Conservation (phyloP, 805 yeast genomes). For the Kuraishia piskuri region DNA sequence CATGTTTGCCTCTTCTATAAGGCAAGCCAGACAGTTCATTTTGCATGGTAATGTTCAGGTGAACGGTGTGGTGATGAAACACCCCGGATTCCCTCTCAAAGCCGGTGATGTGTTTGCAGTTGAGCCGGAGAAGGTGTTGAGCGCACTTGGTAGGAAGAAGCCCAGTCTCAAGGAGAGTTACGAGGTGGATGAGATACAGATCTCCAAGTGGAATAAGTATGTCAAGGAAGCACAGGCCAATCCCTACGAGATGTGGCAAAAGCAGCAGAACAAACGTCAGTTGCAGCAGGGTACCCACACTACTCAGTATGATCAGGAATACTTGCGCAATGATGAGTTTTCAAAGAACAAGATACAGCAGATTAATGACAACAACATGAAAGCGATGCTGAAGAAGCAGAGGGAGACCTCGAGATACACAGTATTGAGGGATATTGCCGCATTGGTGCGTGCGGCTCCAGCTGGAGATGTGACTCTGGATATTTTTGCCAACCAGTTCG, state of each 20-base stretch:
- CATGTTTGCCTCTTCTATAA: conserved; percentile 84
- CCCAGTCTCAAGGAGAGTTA: conserved; percentile 67
- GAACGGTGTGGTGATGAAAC: conserved; percentile 70
- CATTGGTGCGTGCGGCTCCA: conserved; percentile 13
- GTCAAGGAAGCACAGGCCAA: conserved; percentile 48
- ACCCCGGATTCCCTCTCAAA: conserved; percentile 68
- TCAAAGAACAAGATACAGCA: conserved; percentile 12
- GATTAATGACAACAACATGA: conserved; percentile 29
- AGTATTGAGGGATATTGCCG: conserved; percentile 35
- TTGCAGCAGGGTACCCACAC: conserved; percentile 20
- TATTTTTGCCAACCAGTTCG: conserved; percentile 28
- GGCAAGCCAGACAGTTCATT: conserved; percentile 90
- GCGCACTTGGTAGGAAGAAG: conserved; percentile 78
- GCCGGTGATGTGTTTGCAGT: conserved; percentile 88
- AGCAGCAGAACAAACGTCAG: conserved; percentile 34
- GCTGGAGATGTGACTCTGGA: conserved; percentile 16
- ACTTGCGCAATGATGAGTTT: conserved; percentile 4
- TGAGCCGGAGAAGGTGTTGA: conserved; percentile 75
- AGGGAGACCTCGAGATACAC: conserved; percentile 34
- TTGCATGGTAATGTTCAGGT: conserved; percentile 76
- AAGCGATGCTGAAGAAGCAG: conserved; percentile 23
- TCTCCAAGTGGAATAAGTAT: conserved; percentile 67
- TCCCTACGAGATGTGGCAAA: conserved; percentile 51
- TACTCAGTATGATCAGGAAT: conserved; percentile 4
- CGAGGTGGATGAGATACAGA: conserved; percentile 63